Base-by-base conservation (phyloP, 1,139 yeast species). In the Blastobotrys persicus region DNA sequence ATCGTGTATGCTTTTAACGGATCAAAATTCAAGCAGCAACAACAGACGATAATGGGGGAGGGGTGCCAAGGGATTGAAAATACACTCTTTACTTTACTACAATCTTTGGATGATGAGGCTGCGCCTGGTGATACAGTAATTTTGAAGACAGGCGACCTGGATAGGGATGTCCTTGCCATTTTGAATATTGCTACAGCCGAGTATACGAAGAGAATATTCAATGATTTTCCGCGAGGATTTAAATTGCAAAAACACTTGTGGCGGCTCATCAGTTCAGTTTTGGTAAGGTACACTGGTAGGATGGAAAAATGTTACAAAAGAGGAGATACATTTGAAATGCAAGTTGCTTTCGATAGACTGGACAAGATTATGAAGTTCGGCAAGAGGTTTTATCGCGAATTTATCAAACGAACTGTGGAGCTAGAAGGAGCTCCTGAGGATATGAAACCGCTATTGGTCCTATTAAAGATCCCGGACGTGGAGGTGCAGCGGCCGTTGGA, bases 331-430 rank as follows among this genome's bases (percentile, higher is more conserved):
- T 5, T 23, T 23, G 5, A 23, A 5, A 23, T 23, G 28, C 28
- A 9, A 23, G 9, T 5, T 23, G 9, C 9, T 23, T 23, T 23
- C 26, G 54, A 50, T 12, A 47, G 59, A 12, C 49, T 58, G 43
- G 35, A 41, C 31, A 54, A 49, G 28, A 38, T 59, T 11, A 51
- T 59, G 52, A 55, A 55, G 35, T 48, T 44, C 16, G 43, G 56
- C 19, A 43, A 55, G 9, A 46, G 47, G 18, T 57, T 48, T 28
- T 55, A 58, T 42, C 50, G 49, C 19, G 52, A 47, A 33, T 49
- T 44, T 18, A 41, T 56, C 12, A 44, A 50, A 26, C 47, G 57
- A n/a, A 37, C 48, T 18, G 42, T 53, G 20, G 59, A 54, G 40
- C 20, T 44, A 3, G 44, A 42, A 14, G 59, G 58, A 3, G 47